phyloP scores from a whole-genome alignment of 1,284 basidiomycete genomes.

The Cryptococcus jaspeensis region DNA sequence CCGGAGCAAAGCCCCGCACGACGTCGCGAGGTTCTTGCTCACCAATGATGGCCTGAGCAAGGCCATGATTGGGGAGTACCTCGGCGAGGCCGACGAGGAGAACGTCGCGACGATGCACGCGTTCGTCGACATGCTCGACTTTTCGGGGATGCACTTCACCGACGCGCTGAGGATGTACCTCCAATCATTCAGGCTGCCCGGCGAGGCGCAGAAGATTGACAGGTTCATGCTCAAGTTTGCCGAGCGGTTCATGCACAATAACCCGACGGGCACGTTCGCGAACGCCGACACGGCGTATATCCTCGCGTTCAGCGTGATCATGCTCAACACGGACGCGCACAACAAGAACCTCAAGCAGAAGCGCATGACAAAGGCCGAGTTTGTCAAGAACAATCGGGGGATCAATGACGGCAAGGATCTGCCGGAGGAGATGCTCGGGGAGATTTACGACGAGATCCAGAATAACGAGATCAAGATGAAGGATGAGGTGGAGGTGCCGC shows the following conservation, averaged over 20 bases:
- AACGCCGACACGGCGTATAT: conserved; percentile 84
- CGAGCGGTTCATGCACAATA: conserved; percentile 86
- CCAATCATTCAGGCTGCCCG: conserved; percentile 91
- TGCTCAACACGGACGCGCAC: conserved; percentile 95
- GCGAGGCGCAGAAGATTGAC: conserved; percentile 96
- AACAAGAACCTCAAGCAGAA: conserved; percentile 85
- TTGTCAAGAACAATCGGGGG: conserved; percentile 87
- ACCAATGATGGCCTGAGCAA: conserved; percentile 93
- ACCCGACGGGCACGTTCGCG: conserved; percentile 75
- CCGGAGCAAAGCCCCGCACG: conserved; percentile 66
- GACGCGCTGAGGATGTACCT: conserved; percentile 83
- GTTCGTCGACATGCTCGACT: conserved; percentile 87
- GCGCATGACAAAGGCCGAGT: conserved; percentile 86
- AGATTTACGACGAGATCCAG: conserved; percentile 85
- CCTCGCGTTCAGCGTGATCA: conserved; percentile 85
- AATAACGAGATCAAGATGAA: conserved; percentile 95
- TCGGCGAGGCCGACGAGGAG: conserved; percentile 87
- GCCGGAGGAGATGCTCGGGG: conserved; percentile 74
- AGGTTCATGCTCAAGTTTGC: conserved; percentile 99
- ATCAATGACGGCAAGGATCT: conserved; percentile 88
- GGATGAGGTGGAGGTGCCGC: conserved; percentile 75
- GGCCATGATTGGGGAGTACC: conserved; percentile 93
- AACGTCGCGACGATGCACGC: conserved; percentile 94
- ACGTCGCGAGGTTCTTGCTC: conserved; percentile 84
- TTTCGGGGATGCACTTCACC: conserved; percentile 75